A percentile compares a stretch with the other conserved stretches of the same genome.
These are phyloP conservation scores for Mycena sp. DNA, from an alignment of 1,284 basidiomycete genomes.

Conservation along the genomic window DNA sequence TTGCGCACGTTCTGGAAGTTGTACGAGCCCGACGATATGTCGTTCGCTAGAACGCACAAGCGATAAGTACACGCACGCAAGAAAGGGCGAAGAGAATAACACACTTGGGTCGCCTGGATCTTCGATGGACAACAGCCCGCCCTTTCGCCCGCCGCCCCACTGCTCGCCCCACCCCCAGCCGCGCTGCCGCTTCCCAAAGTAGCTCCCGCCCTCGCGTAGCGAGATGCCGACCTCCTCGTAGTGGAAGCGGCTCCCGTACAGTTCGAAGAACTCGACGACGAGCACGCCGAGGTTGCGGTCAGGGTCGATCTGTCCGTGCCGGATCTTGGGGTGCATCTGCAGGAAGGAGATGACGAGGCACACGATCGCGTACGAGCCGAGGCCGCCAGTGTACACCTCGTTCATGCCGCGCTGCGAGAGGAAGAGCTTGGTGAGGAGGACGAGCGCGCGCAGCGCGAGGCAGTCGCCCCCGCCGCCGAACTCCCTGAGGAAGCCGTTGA, in stretches of 20 bases:
- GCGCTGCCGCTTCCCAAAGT: conserved; percentile 82
- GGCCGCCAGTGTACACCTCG: conserved; percentile 94
- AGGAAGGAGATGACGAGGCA: conserved; percentile 94
- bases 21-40: conserved; percentile 91
- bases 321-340: conserved; percentile 96
- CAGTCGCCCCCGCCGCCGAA: conserved; percentile 59
- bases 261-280: conserved; percentile 96
- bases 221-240: conserved; percentile 93
- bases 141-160: conserved; percentile 53
- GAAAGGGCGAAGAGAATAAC: conserved; percentile 42
- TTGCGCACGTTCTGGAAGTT: conserved; percentile 85
- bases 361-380: conserved; percentile 96
- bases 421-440: conserved; percentile 92
- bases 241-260: conserved; percentile 94
- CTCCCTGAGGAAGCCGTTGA: conserved; percentile 82
- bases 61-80: too few relatives aligned
- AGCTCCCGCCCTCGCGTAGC: conserved; percentile 83
- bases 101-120: conserved; percentile 92
- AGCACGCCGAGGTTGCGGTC: conserved; percentile 91
- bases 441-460: conserved; percentile 78
- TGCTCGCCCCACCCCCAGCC: conserved; percentile 73
- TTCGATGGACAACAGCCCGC: conserved; percentile 84
- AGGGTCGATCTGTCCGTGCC: conserved; percentile 88
- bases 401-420: conserved; percentile 93
- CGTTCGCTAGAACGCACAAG: conserved; percentile 72